Conservation (phyloP, 2,329 filamentous ascomycete genomes). For the Tolypocladium album region DNA sequence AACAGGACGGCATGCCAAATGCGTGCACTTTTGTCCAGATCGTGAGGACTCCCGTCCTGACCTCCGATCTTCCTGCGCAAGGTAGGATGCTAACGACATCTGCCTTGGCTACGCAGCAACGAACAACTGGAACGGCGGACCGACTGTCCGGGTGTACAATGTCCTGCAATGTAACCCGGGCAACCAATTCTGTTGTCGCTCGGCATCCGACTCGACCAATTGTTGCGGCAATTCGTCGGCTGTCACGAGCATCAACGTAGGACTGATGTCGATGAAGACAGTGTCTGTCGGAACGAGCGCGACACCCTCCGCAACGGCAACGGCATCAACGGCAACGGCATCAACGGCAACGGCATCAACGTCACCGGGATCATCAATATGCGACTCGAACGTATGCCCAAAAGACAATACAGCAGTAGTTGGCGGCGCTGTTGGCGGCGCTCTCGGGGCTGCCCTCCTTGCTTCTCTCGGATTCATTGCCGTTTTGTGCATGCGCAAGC, state of each 20-base stretch:
- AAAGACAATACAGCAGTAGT: conserved; percentile 10
- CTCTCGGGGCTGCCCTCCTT: conserved; percentile 10
- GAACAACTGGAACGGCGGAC: conserved; percentile 4
- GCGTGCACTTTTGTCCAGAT: conserved; percentile 8
- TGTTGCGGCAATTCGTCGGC: conserved; percentile 8
- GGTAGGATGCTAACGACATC: not conserved
- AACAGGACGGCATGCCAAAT: conserved; percentile 5
- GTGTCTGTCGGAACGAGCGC: not conserved
- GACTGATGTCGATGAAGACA: not conserved
- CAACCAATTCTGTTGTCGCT: conserved; percentile 10
- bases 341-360: not conserved
- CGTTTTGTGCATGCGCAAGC: conserved; percentile 3
- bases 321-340: no score
- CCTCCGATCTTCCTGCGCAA: not conserved
- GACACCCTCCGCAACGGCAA: not conserved
- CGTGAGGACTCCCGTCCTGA: not conserved
- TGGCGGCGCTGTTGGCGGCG: conserved; percentile 10
- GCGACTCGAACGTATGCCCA: conserved; percentile 5
- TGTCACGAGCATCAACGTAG: conserved; percentile 1
- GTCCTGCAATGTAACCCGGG: conserved; percentile 8
- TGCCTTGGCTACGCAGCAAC: not conserved
- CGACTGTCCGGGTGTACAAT: conserved; percentile 1
- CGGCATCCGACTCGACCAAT: not conserved
- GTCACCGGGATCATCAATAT: not conserved
- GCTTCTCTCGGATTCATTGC: conserved; percentile 9